These are phyloP conservation scores for Polyporus tsugae DNA, from an alignment of 1,284 basidiomycete species.

Conservation along the genomic window DNA sequence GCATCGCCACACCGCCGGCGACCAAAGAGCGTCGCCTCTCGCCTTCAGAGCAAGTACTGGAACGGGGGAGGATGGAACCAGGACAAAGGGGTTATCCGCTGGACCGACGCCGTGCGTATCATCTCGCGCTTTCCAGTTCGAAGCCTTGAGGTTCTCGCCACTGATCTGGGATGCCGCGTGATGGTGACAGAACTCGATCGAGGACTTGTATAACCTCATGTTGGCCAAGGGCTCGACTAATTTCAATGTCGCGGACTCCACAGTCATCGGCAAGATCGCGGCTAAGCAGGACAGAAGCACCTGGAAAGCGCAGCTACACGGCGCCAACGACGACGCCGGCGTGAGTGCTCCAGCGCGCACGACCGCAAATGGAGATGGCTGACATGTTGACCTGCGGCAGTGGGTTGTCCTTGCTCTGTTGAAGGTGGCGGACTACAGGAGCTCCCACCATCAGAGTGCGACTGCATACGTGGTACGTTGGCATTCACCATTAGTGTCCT, in stretches of 20 bases:
- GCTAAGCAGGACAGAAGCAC: constrained; percentile 42
- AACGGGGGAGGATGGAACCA: constrained; percentile 44
- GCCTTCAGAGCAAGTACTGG: constrained; percentile 54
- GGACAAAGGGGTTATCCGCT: constrained; percentile 43
- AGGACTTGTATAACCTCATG: constrained; percentile 65
- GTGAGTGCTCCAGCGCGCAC: constrained; percentile 37
- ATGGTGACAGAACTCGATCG: constrained; percentile 54
- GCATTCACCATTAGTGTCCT: not conserved
- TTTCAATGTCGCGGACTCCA: constrained; percentile 50
- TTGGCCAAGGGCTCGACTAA: constrained; percentile 49
- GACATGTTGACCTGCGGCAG: constrained; percentile 35
- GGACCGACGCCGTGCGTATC: constrained; percentile 57
- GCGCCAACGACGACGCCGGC: constrained; percentile 60
- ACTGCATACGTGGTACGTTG: constrained; percentile 49
- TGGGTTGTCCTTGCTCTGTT: constrained; percentile 61
- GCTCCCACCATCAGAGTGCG: constrained; percentile 44
- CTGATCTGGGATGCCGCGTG: not conserved
- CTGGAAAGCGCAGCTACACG: constrained; percentile 52
- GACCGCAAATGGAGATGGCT: not conserved
- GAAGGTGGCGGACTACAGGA: constrained; percentile 63
- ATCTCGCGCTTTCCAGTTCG: not conserved
- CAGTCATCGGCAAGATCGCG: constrained; percentile 53
- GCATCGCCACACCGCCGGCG: constrained; percentile 3
- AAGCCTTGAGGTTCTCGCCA: not conserved
- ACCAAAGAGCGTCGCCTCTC: constrained; percentile 49